Evolutionary conservation across 2,329 filamentous ascomycete species (phyloP).

Genomic region (Trichoderma pleuroti): DNA sequence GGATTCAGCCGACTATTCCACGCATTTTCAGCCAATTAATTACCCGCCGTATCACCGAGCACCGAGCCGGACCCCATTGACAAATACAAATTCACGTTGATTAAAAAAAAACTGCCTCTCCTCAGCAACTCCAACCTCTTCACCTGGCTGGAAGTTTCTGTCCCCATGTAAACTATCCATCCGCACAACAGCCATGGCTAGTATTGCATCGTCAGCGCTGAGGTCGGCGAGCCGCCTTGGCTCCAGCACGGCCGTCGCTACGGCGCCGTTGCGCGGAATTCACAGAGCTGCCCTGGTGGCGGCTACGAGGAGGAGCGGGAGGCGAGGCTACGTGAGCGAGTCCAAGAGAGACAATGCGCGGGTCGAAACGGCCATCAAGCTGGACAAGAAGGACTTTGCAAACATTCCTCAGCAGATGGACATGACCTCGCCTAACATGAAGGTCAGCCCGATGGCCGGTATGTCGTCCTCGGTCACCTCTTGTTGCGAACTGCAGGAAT

Average conservation of each 20-base stretch:
- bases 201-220: constrained; percentile 63
- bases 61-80: constrained; percentile 34
- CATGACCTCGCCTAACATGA: constrained; percentile 43
- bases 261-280: constrained; percentile 30
- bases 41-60: constrained; percentile 36
- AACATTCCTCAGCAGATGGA: constrained; percentile 42
- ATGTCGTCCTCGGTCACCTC: constrained; percentile 23
- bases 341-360: constrained; percentile 76
- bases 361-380: constrained; percentile 80
- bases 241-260: constrained; percentile 35
- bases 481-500: not conserved
- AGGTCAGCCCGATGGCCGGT: constrained; percentile 72
- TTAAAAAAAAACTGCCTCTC: not conserved
- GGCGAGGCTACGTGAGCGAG: constrained; percentile 77
- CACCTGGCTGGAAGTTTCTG: constrained; percentile 22
- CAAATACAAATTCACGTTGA: constrained; percentile 30
- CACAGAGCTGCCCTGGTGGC: constrained; percentile 31
- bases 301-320: constrained; percentile 29
- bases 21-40: constrained; percentile 36
- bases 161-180: constrained; percentile 23
- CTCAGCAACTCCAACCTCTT: constrained; percentile 24
- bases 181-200: constrained; percentile 50
- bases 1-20: not conserved
- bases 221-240: constrained; percentile 68
- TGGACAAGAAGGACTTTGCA: constrained; percentile 80